Percentiles rank a stretch among this genome's conserved stretches.
phyloP scores from a whole-genome alignment of 139 green algal species.

The Tetratostichococcus sp. region DNA sequence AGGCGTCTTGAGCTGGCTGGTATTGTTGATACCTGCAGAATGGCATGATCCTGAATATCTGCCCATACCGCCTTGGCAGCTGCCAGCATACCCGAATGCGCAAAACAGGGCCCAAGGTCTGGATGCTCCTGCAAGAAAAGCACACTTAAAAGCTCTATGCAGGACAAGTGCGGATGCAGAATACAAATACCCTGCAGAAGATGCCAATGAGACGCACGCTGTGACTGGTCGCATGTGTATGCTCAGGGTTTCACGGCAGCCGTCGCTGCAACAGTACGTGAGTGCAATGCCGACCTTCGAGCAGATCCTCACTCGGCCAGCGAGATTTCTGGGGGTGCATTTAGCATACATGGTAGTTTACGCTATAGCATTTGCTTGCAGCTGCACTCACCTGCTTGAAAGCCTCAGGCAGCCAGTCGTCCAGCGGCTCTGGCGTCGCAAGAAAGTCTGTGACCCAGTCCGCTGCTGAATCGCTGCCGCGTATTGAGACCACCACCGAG shows the following conservation, averaged over 20 bases:
- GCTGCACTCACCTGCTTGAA: slow-evolving; percentile 8
- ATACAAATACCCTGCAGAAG: too few relatives aligned
- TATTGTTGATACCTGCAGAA: too few relatives aligned
- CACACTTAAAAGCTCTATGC: not conserved
- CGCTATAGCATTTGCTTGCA: too few relatives aligned
- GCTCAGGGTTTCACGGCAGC: too few relatives aligned
- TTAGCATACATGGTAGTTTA: too few relatives aligned
- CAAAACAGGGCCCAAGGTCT: not conserved
- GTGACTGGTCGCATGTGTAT: not conserved
- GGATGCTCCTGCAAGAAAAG: not conserved
- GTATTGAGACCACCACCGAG: slow-evolving; percentile 13
- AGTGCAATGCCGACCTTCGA: too few relatives aligned
- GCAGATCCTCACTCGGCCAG: too few relatives aligned
- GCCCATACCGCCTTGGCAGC: slow-evolving; percentile 11
- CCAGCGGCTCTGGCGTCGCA: slow-evolving; percentile 4
- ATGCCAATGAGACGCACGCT: too few relatives aligned
- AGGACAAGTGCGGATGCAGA: too few relatives aligned
- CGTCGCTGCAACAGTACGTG: too few relatives aligned
- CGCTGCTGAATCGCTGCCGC: not conserved
- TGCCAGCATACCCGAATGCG: slow-evolving; percentile 13
- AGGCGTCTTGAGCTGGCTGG: too few relatives aligned
- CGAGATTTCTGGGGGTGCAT: too few relatives aligned
- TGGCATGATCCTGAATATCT: not conserved
- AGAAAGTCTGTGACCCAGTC: slow-evolving; percentile 14
- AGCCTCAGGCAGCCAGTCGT: slow-evolving; percentile 12